These are phyloP conservation scores for Phyllosticta capitalensis DNA, from an alignment of 2,329 filamentous ascomycete species.

Conservation along the genomic window DNA sequence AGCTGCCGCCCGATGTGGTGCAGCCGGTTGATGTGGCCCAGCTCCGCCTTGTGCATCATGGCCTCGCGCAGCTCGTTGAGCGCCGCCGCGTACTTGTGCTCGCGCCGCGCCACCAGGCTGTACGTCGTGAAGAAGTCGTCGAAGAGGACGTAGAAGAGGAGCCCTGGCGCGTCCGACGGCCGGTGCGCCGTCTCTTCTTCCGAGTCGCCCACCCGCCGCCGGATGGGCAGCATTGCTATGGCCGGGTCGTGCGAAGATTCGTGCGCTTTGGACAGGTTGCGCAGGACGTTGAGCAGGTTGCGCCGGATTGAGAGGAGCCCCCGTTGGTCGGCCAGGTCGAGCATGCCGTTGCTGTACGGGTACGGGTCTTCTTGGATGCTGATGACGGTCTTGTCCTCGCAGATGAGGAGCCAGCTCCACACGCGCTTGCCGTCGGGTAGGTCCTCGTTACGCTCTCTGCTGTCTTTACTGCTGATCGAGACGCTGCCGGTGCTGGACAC, in stretches of 20 bases:
- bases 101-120: constrained; percentile 41
- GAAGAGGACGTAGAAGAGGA: constrained; percentile 58
- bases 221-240: constrained; percentile 35
- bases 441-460: constrained; percentile 23
- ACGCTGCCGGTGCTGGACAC: constrained; percentile 13
- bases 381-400: constrained; percentile 59
- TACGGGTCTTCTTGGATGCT: constrained; percentile 56
- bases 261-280: constrained; percentile 49
- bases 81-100: constrained; percentile 38
- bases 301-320: constrained; percentile 44
- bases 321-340: constrained; percentile 34
- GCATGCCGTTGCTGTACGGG: constrained; percentile 24
- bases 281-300: constrained; percentile 53
- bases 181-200: constrained; percentile 38
- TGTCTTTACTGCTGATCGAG: constrained; percentile 8
- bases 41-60: constrained; percentile 43
- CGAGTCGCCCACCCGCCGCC: constrained; percentile 35
- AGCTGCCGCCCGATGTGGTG: constrained; percentile 54
- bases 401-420: constrained; percentile 65
- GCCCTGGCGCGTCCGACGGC: constrained; percentile 46
- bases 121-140: constrained; percentile 56
- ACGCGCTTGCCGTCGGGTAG: constrained; percentile 44
- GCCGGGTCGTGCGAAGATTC: constrained; percentile 30
- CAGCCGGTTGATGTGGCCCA: constrained; percentile 41
- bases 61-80: constrained; percentile 43